These are phyloP conservation scores for Pestalotiopsis sp. DNA, from an alignment of 2,329 filamentous ascomycete species.

Conservation along the genomic window DNA sequence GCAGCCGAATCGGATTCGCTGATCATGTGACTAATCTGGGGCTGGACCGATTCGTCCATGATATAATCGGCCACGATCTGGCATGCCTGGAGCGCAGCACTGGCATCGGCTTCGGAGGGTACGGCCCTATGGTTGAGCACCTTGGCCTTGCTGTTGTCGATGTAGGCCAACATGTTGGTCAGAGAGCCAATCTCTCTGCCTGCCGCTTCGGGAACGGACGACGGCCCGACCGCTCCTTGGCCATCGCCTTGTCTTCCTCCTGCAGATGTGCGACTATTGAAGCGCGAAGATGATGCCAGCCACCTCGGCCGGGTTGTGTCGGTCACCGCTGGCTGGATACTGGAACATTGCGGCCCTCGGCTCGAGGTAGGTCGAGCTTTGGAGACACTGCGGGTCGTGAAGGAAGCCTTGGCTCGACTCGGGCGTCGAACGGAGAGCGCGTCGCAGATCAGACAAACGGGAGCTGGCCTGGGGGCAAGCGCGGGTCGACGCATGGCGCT, in stretches of 20 bases:
- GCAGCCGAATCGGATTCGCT: constrained; percentile 37
- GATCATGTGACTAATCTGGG: constrained; percentile 31
- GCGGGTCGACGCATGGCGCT: constrained; percentile 13
- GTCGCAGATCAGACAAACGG: constrained; percentile 34
- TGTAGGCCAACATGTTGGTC: constrained; percentile 29
- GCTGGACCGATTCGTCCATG: constrained; percentile 31
- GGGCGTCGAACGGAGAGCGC: constrained; percentile 26
- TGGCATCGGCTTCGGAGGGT: constrained; percentile 31
- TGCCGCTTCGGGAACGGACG: neutral
- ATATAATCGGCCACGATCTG: constrained; percentile 30
- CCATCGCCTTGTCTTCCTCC: neutral
- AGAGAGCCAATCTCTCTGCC: constrained; percentile 25
- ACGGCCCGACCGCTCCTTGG: neutral
- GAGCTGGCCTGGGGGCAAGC: neutral
- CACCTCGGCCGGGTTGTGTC: constrained; percentile 11
- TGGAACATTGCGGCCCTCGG: constrained; percentile 7
- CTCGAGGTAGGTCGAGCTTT: constrained; percentile 19
- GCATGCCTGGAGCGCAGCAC: constrained; percentile 30
- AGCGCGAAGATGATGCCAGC: constrained; percentile 6
- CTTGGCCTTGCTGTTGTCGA: constrained; percentile 26
- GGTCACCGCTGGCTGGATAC: neutral
- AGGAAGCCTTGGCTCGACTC: constrained; percentile 19
- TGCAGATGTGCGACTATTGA: constrained; percentile 5
- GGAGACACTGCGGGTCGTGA: constrained; percentile 34
- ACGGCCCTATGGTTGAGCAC: constrained; percentile 24